phyloP scores from a whole-genome alignment of 2,329 filamentous ascomycete genomes.

The Cordyceps tenuipes region DNA sequence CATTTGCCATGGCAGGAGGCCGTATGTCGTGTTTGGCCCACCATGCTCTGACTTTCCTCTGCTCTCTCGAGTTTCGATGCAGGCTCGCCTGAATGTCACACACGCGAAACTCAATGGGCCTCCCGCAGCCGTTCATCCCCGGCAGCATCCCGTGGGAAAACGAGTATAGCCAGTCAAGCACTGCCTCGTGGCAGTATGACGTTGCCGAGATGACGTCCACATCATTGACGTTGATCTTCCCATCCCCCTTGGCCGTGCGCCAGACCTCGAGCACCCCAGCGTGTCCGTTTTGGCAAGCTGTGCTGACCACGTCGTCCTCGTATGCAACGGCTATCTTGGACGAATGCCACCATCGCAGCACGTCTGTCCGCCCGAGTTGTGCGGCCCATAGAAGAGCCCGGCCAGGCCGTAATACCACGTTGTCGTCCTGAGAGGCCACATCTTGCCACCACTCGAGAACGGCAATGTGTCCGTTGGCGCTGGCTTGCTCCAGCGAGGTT shows the following conservation, averaged over 20 bases:
- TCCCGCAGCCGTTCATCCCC: conserved; percentile 44
- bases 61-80: conserved; percentile 73
- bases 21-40: conserved; percentile 69
- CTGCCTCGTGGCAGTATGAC: conserved; percentile 73
- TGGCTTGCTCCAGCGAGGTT: conserved; percentile 78
- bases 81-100: conserved; percentile 93
- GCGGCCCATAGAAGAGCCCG: conserved; percentile 78
- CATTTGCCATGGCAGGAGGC: not conserved
- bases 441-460: conserved; percentile 93
- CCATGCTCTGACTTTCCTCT: conserved; percentile 70
- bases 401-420: conserved; percentile 63
- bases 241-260: conserved; percentile 60
- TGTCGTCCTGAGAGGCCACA: conserved; percentile 51
- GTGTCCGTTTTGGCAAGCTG: conserved; percentile 77
- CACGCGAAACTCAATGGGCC: conserved; percentile 84
- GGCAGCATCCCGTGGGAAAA: conserved; percentile 50
- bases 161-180: conserved; percentile 87
- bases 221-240: conserved; percentile 64
- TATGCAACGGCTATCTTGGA: conserved; percentile 73
- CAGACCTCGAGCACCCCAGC: conserved; percentile 78
- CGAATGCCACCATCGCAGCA: conserved; percentile 80
- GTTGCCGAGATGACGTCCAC: conserved; percentile 82
- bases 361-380: conserved; percentile 69
- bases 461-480: conserved; percentile 70
- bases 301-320: conserved; percentile 72